phyloP scores from a whole-genome alignment of 2,329 filamentous ascomycete species.

The Hypocreales sp. region DNA sequence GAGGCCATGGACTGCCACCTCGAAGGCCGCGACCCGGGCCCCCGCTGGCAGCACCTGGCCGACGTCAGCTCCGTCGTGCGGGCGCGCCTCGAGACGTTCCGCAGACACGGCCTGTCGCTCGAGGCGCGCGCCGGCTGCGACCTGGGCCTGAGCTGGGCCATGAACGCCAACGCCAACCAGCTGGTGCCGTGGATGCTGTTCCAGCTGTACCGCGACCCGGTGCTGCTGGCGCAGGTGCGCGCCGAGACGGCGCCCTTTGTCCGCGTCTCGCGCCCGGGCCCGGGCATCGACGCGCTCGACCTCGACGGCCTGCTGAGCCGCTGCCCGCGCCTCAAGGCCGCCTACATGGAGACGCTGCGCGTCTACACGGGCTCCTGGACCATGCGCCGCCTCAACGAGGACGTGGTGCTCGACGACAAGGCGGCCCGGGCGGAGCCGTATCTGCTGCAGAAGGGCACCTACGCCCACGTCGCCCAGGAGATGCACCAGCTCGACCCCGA shows the following conservation, averaged over 20 bases:
- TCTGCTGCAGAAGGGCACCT: conserved; percentile 17
- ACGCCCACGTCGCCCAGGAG: conserved; percentile 16
- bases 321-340: conserved; percentile 22
- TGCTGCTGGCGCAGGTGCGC: conserved; percentile 21
- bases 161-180: conserved; percentile 21
- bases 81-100: conserved; percentile 13
- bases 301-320: conserved; percentile 17
- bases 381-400: conserved; percentile 15
- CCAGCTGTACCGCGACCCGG: conserved; percentile 21
- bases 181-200: conserved; percentile 25
- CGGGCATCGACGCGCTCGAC: conserved; percentile 18
- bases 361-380: conserved; percentile 20
- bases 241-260: conserved; percentile 20
- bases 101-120: conserved; percentile 12
- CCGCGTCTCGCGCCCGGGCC: conserved; percentile 14
- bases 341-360: conserved; percentile 23
- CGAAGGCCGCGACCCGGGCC: conserved; percentile 14
- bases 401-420: conserved; percentile 14
- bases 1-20: conserved; percentile 18
- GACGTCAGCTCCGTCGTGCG: conserved; percentile 18
- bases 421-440: conserved; percentile 9
- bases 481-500: conserved; percentile 19
- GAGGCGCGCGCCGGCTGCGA: conserved; percentile 18
- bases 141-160: conserved; percentile 19
- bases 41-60: conserved; percentile 20